Base-by-base conservation (phyloP, 257 asterid species). In the Verbena officinalis region DNA sequence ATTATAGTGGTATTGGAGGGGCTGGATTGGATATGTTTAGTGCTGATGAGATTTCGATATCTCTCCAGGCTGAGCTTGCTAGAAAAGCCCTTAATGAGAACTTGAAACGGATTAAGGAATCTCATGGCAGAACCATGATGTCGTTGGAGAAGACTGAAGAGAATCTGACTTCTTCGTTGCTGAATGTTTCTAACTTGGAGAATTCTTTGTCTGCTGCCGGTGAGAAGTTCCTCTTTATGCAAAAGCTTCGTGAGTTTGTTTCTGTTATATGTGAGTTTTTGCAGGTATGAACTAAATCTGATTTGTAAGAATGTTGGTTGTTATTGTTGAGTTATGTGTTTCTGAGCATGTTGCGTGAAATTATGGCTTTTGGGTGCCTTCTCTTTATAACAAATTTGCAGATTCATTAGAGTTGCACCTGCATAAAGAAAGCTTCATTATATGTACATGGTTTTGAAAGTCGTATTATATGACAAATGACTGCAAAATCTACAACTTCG, bases 201-300 rank as follows among this genome's bases (percentile, higher is more conserved):
- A 77, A 70, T 75, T 82, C 96, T 46, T 77, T 94, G 76, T 67
- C 89, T 71, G 95, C 89, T 46, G 95, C 97, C 55, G 92, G 90
- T 87, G 97, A 94, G 89, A 90, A 86, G 93, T 94, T 83, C 90
- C 83, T 88, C 81, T 94, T 94, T 84, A 88, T 94, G 96, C 99
- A 94, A 85, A 88, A 85, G 96, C 95, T 94, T 75, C 95, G 97
- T 80, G 99, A 94, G 74, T 94, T 84, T 82, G 83, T 88, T 83
- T 85, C 91, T 78, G 96, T 88, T 80, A 75, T 90, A 74, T 90
- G 99, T 85, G 95, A 79, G 66, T 90, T 90, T 83, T 78, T 94
- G 83, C 90, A 88, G 99, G 99, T 94, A 88, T 39, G 95, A 31
- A 33, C 71, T 78, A 77, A n/a, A 27, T 81, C 81, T 67, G 46